Evolutionary conservation across 2,329 filamentous ascomycete genomes (phyloP).

Genomic region (Penicillium sp.): DNA sequence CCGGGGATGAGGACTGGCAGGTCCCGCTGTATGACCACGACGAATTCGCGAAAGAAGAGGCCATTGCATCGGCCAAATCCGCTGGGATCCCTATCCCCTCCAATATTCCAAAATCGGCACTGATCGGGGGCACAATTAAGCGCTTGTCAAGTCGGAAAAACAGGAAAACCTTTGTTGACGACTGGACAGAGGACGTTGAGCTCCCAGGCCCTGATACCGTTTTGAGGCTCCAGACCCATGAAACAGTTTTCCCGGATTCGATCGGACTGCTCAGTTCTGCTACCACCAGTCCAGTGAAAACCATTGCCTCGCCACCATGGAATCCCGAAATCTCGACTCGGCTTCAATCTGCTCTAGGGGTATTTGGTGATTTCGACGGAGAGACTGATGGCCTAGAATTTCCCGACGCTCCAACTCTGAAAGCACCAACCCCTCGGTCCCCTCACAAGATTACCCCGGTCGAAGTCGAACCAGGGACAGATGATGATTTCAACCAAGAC

Average conservation of each 20-base stretch:
- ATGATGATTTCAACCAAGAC: constrained; percentile 73
- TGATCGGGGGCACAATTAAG: constrained; percentile 92
- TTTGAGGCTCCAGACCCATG: constrained; percentile 67
- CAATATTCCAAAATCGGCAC: constrained; percentile 82
- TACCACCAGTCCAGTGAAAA: constrained; percentile 42
- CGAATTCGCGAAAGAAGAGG: constrained; percentile 78
- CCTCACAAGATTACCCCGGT: constrained; percentile 54
- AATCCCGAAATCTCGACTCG: constrained; percentile 49
- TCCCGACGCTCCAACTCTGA: constrained; percentile 68
- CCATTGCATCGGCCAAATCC: constrained; percentile 81
- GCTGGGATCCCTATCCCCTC: constrained; percentile 89
- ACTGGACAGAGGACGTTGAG: constrained; percentile 80
- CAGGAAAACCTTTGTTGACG: constrained; percentile 72
- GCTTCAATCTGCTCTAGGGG: constrained; percentile 56
- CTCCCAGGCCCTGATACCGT: constrained; percentile 59
- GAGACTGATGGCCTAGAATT: constrained; percentile 63
- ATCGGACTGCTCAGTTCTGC: constrained; percentile 66
- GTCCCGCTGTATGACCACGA: constrained; percentile 83
- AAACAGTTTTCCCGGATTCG: constrained; percentile 65
- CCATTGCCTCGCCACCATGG: constrained; percentile 29
- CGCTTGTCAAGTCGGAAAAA: constrained; percentile 75
- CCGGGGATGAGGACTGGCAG: constrained; percentile 83
- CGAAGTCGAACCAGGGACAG: constrained; percentile 46
- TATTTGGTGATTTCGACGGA: constrained; percentile 66
- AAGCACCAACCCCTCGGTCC: constrained; percentile 61